A percentile compares a stretch with the other conserved stretches of the same genome.
Evolutionary conservation across 495 filamentous ascomycete species (phyloP).

Genomic region (Choiromyces venosus): DNA sequence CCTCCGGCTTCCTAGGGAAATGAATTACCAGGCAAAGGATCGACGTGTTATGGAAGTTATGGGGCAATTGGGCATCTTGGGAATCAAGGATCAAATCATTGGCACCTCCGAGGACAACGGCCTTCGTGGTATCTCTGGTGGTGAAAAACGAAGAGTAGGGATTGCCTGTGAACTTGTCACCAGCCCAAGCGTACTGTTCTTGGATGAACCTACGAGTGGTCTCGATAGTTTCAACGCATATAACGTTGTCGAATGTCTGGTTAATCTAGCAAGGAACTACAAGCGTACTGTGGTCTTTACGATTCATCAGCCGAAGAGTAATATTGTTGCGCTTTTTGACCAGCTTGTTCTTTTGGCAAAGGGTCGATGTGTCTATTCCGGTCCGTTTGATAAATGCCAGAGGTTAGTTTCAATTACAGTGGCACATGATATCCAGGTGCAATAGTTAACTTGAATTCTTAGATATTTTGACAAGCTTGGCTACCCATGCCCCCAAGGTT

Average conservation of each 20-base stretch:
- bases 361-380: slow-evolving; percentile 87
- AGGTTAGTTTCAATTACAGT: slow-evolving; percentile 19
- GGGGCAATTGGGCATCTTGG: slow-evolving; percentile 84
- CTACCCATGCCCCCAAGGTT: slow-evolving; percentile 87
- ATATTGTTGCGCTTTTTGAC: slow-evolving; percentile 98
- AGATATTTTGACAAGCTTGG: slow-evolving; percentile 84
- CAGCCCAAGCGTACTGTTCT: slow-evolving; percentile 91
- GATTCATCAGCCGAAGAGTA: slow-evolving; percentile 98
- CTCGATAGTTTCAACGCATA: slow-evolving; percentile 94
- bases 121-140: slow-evolving; percentile 90
- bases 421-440: neutral
- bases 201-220: slow-evolving; percentile 95
- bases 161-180: slow-evolving; percentile 98
- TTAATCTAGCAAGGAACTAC: slow-evolving; percentile 90
- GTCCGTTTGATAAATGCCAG: slow-evolving; percentile 82
- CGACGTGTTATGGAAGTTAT: slow-evolving; percentile 88
- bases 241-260: slow-evolving; percentile 93
- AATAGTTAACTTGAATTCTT: neutral
- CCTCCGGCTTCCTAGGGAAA: slow-evolving; percentile 80
- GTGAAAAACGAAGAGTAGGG: slow-evolving; percentile 90
- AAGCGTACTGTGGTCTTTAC: slow-evolving; percentile 96
- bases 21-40: slow-evolving; percentile 79
- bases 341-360: slow-evolving; percentile 82
- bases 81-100: slow-evolving; percentile 88
- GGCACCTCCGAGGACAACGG: slow-evolving; percentile 90